A percentile compares a stretch with the other conserved stretches of the same genome.
Evolutionary conservation across 2,329 filamentous ascomycete genomes (phyloP).

Genomic region (Fusarium praegraminearum): DNA sequence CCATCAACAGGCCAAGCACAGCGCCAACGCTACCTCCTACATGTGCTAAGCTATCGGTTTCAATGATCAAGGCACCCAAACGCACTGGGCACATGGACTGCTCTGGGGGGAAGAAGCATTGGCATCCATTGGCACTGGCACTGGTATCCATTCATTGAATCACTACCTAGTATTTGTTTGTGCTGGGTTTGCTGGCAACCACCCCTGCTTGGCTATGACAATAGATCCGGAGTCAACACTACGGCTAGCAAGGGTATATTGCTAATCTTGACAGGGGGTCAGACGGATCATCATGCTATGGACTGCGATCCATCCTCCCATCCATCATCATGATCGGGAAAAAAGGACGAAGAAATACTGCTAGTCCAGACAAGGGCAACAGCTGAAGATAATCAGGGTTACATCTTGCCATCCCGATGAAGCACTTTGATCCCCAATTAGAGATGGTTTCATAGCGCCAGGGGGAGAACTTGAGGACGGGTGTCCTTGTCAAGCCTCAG

Average conservation of each 20-base stretch:
- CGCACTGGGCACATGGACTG: conserved; percentile 1
- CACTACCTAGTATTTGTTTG: conserved; percentile 5
- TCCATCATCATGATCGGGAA: background rate
- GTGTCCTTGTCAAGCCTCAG: conserved; percentile 17
- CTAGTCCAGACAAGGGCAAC: conserved; percentile 9
- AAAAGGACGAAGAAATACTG: conserved; percentile 9
- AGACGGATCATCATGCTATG: conserved; percentile 16
- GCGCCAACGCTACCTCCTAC: conserved; percentile 18
- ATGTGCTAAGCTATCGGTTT: conserved; percentile 14
- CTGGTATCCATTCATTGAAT: conserved; percentile 25
- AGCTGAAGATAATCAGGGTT: conserved; percentile 31
- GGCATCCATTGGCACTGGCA: conserved; percentile 13
- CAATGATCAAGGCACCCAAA: conserved; percentile 16
- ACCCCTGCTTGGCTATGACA: conserved; percentile 24
- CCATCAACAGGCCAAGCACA: conserved; percentile 13
- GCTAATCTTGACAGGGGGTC: conserved; percentile 30
- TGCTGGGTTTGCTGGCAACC: conserved; percentile 7
- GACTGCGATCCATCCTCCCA: conserved; percentile 10
- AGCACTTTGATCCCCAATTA: conserved; percentile 25
- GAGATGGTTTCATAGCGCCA: conserved; percentile 16
- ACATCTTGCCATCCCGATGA: background rate
- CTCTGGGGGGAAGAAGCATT: background rate
- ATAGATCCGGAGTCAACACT: conserved; percentile 31
- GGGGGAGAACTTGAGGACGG: conserved; percentile 3
- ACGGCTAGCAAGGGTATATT: conserved; percentile 30